Evolutionary conservation across 768 basidiomycete genomes (phyloP), one percentile per base, ranked within the genome.

Genomic region (Collybia mongolica): DNA sequence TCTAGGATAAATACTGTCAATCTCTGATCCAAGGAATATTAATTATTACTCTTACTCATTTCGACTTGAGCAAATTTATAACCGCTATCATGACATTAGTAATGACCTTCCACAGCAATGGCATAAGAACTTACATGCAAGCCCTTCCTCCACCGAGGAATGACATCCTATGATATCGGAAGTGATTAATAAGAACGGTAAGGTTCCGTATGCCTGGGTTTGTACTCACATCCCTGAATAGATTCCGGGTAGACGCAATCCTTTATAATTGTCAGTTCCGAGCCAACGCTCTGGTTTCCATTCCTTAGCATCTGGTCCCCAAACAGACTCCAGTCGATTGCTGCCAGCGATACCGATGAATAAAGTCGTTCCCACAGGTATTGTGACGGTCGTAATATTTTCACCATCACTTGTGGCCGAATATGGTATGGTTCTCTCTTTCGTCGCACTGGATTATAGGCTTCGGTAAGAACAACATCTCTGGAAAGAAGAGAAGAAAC

Each of bases 31-130:
- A 40, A 17, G 24, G 1, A 20, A 5, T 15, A 22, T 7, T 46
- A 12, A n/a, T 36, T 26, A 15, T 40, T 37, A 15, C 28, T 48
- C 78, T 54, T 57, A 81, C 80, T 83, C 60, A 81, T 80, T 61
- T 83, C 80, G 49, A 79, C 65, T 60, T 77, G 69, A 4, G 82
- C 78, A 54, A 81, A 82, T 57, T 72, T 77, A 59, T 79, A 82
- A 12, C 81, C 75, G 19, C 73, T 75, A 41, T 14, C 3, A 36
- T 39, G 28, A 44, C 7, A 29, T 20, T 15, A 15, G 37, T 32
- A 44, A 37, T 19, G 18, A 14, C n/a, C 46, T 22, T 20, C 19
- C 43, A 19, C 6, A 26, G 32, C 18, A 41, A 12, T 49, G 36
- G 22, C 28, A 35, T 32, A 14, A 28, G n/a, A 6, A 65, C 72